A percentile compares a stretch with the other conserved stretches of the same genome.
phyloP scores from a whole-genome alignment of 768 basidiomycete species.

The Holtermanniella nyarrowii region DNA sequence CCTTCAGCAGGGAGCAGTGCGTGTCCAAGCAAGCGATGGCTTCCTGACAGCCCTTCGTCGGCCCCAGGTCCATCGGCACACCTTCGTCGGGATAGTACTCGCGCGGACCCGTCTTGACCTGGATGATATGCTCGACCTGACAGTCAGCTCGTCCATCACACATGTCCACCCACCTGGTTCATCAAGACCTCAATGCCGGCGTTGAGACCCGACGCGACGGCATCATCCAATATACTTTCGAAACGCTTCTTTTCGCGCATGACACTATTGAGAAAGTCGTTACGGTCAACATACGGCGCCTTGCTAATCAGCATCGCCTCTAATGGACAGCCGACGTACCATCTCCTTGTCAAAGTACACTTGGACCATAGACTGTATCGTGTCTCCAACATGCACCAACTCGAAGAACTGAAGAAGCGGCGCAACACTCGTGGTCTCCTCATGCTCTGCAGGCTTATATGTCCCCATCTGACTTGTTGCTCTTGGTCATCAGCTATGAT shows the following conservation, averaged over 20 bases:
- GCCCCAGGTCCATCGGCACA: conserved; percentile 64
- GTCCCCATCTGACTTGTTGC: conserved; percentile 78
- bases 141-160: conserved; percentile 1
- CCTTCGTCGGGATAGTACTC: conserved; percentile 87
- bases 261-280: conserved; percentile 84
- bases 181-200: conserved; percentile 91
- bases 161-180: conserved; percentile 58
- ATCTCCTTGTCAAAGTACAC: conserved; percentile 97
- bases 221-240: conserved; percentile 82
- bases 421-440: conserved; percentile 70
- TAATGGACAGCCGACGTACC: conserved; percentile 45
- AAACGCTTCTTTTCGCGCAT: conserved; percentile 96
- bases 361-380: conserved; percentile 93
- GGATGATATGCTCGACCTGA: conserved; percentile 87
- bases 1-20: conserved; percentile 83
- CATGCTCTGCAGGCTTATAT: conserved; percentile 83
- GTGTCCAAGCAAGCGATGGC: conserved; percentile 78
- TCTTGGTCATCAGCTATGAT: conserved; percentile 42
- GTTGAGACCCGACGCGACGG: conserved; percentile 85
- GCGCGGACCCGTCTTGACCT: conserved; percentile 65
- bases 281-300: conserved; percentile 78
- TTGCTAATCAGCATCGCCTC: not conserved
- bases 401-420: conserved; percentile 95
- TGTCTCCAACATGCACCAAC: conserved; percentile 91
- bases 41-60: conserved; percentile 78